These are phyloP conservation scores for Malus fusca DNA, from an alignment of 306 rosid species.

Conservation along the genomic window DNA sequence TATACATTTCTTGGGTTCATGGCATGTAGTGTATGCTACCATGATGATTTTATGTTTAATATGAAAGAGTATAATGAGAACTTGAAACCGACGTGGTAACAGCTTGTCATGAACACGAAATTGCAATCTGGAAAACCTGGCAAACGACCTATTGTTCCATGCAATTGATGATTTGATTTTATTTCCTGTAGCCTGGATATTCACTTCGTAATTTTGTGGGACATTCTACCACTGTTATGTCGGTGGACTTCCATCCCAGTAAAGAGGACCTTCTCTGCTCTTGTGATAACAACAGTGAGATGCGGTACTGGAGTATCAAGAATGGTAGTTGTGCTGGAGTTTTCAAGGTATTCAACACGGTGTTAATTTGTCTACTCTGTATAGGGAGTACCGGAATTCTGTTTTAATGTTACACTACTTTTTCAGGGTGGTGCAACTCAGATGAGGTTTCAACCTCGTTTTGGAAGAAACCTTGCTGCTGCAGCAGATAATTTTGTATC, in stretches of 20 bases:
- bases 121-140: too few species aligned
- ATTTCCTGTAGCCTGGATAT: constrained; percentile 54
- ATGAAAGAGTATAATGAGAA: not conserved
- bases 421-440: constrained; percentile 71
- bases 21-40: not conserved
- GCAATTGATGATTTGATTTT: not conserved
- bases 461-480: constrained; percentile 69
- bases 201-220: constrained; percentile 69
- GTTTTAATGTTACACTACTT: constrained; percentile 2
- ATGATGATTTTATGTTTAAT: not conserved
- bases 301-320: constrained; percentile 72
- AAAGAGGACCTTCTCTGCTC: constrained; percentile 71
- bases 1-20: not conserved
- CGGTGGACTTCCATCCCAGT: constrained; percentile 82
- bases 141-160: not conserved
- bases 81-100: too few species aligned
- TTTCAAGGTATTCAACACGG: constrained; percentile 46
- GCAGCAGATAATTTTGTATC: constrained; percentile 44
- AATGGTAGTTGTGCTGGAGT: constrained; percentile 61
- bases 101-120: too few species aligned
- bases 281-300: constrained; percentile 58
- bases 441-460: constrained; percentile 71
- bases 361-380: constrained; percentile 5
- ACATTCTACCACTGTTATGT: constrained; percentile 50
- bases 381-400: not conserved